phyloP scores from a whole-genome alignment of 345 rosid genomes.

The Hypericum androsaemum region DNA sequence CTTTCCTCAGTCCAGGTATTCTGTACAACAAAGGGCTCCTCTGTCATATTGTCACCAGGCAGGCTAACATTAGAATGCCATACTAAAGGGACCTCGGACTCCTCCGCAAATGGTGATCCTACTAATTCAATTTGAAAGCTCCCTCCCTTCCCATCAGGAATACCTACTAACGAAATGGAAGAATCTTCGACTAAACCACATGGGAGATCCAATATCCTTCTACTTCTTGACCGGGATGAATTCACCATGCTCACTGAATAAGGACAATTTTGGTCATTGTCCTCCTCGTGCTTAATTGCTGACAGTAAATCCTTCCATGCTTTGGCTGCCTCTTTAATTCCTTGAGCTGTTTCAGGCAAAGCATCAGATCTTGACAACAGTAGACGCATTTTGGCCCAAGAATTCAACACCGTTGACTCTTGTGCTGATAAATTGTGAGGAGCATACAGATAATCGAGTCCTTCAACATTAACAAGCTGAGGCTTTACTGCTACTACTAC shows the following conservation, averaged over 20 bases:
- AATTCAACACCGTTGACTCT: conserved; percentile 38
- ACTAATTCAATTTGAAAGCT: conserved; percentile 56
- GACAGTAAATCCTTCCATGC: conserved; percentile 47
- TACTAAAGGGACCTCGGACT: conserved; percentile 34
- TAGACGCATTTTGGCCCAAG: conserved; percentile 55
- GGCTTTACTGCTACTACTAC: conserved; percentile 28
- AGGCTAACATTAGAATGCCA: conserved; percentile 55
- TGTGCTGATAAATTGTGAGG: conserved; percentile 32
- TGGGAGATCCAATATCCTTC: conserved; percentile 47
- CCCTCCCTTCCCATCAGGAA: conserved; percentile 41
- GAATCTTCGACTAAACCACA: conserved; percentile 78
- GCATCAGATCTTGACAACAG: conserved; percentile 67
- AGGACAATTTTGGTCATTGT: conserved; percentile 41
- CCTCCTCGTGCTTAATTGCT: conserved; percentile 22
- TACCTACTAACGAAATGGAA: conserved; percentile 62
- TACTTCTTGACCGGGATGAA: conserved; percentile 19
- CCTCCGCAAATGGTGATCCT: conserved; percentile 39
- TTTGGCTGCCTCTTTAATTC: conserved; percentile 63
- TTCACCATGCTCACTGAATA: conserved; percentile 32
- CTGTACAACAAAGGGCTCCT: conserved; percentile 52
- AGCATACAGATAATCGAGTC: conserved; percentile 49
- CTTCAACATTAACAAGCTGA: conserved; percentile 31
- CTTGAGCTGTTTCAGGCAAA: conserved; percentile 64
- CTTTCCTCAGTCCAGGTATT: conserved; percentile 59
- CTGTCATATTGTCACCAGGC: conserved; percentile 54